Base-by-base conservation (phyloP, 2,329 filamentous ascomycete genomes). In the Fusarium sp. region DNA sequence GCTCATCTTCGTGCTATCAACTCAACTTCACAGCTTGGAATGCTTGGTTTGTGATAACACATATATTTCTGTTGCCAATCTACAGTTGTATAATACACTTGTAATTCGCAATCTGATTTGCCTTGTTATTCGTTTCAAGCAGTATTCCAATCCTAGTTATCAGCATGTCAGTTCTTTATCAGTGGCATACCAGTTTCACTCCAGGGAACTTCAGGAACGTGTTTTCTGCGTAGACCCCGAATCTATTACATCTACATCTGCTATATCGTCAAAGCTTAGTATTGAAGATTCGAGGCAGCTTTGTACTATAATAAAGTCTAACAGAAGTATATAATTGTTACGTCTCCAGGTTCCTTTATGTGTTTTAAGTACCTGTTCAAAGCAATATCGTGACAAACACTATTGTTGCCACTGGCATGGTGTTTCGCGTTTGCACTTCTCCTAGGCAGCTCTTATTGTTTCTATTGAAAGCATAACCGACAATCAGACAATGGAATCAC, bases 401-500 rank as follows among this genome's bases (percentile, higher is more conserved):
- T 19, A n/a, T n/a, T n/a, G 34, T n/a, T 51, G 45, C 20, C 51
- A 57, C 32, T 50, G 44, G 17, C 44, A 36, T 50, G 19, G 11
- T 23, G 15, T 57, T 21, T 40, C 39, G 8, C 28, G 32, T 63
- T 63, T 63, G 40, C 23, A 10, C 30, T 30, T 15, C 7, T 10
- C 5, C 9, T 7, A 53, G 32, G 46, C 14, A 53, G 39, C 38
- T 32, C 24, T 34, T 42, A 60, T 65, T 65, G 48, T 43, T 19
- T 24, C 19, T 38, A 47, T 65, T 65, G 38, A 50, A 14, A 24
- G 26, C 17, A 65, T 39, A 20, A 6, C n/a, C 34, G 7, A 54
- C 38, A 52, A 52, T 44, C 20, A 28, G 43, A 40, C 45, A 54
- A 61, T 50, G 26, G 21, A 32, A 8, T 14, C 12, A 19, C n/a